Evolutionary conservation across 1,284 basidiomycete species (phyloP), one percentile per base, ranked within the genome.

Genomic region (Ustilago loliicola): DNA sequence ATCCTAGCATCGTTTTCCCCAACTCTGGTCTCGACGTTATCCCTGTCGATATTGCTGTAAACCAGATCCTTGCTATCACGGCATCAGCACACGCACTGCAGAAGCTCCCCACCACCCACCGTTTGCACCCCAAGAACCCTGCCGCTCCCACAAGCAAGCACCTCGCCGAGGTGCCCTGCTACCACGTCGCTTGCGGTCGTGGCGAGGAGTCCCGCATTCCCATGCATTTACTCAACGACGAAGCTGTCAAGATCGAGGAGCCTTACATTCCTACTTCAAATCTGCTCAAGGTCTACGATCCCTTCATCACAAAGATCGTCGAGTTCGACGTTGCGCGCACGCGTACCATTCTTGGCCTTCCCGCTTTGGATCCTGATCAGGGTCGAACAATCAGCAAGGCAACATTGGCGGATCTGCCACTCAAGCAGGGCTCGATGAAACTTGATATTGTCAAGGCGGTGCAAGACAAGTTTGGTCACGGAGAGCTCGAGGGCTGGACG

Each of bases 141-240:
- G 64, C 63, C 2, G 62, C 61, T 13, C 51, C 56, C 2, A 66
- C 66, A n/a, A 75, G 55, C 42, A 63, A 70, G 61, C 71, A 78
- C 38, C 61, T 71, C 50, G 64, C 71, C 45, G 66, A 78, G 40
- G 68, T 78, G 23, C 72, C 75, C 17, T 68, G 67, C 62, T 75
- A 78, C 72, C 71, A 78, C 61, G 66, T 78, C 25, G 75, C 75
- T 19, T 74, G 68, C 51, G 75, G 75, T 25, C 66, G 68, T 19
- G 67, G 67, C 15, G 48, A 40, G 40, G 63, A 70, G 15, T 38
- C 71, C 2, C 61, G 70, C 15, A 78, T 77, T 52, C 66, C 64
- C 52, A 71, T 77, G 63, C 65, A 56, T 13, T 62, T 69, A 10
- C 71, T 77, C 64, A 77, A 77, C 55, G 65, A 68, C 45, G 25